phyloP scores from a whole-genome alignment of 352 stramenopile genomes.

The Thalassiosira livingstoniorum region DNA sequence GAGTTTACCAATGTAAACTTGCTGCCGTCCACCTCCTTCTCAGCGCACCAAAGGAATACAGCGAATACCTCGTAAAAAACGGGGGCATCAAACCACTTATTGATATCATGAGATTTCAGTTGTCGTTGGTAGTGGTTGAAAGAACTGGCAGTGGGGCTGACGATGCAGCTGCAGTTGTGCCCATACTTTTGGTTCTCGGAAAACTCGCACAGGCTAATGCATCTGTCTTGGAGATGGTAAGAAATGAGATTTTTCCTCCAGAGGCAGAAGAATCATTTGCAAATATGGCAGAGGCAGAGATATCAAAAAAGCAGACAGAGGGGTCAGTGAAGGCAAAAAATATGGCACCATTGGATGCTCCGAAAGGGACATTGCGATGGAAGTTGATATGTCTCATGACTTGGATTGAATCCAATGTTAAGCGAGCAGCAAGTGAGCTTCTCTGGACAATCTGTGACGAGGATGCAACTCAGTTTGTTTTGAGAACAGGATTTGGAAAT shows the following conservation, averaged over 20 bases:
- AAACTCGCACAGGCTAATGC: slow-evolving; percentile 21
- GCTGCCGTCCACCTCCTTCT: slow-evolving; percentile 67
- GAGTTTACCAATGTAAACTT: slow-evolving; percentile 65
- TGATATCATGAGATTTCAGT: slow-evolving; percentile 62
- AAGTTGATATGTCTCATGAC: slow-evolving; percentile 81
- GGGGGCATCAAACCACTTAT: slow-evolving; percentile 52
- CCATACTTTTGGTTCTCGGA: slow-evolving; percentile 52
- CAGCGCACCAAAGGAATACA: slow-evolving; percentile 59
- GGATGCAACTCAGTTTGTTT: slow-evolving; percentile 77
- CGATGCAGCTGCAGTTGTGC: slow-evolving; percentile 60
- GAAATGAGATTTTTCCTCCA: slow-evolving; percentile 70
- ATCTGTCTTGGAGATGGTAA: slow-evolving; percentile 55
- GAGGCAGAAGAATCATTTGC: slow-evolving; percentile 58
- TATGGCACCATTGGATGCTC: slow-evolving; percentile 82
- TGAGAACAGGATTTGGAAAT: slow-evolving; percentile 84
- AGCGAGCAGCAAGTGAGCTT: slow-evolving; percentile 76
- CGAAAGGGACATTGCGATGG: slow-evolving; percentile 71
- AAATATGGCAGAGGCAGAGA: slow-evolving; percentile 43
- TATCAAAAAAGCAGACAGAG: slow-evolving; percentile 26
- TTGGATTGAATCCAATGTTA: slow-evolving; percentile 78
- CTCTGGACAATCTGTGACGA: slow-evolving; percentile 82
- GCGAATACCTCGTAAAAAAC: slow-evolving; percentile 51
- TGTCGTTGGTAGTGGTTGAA: slow-evolving; percentile 59
- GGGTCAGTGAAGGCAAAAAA: slow-evolving; percentile 64
- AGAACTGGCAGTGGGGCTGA: slow-evolving; percentile 45